phyloP scores from a whole-genome alignment of 306 rosid genomes.

The Cucurbita moschata region DNA sequence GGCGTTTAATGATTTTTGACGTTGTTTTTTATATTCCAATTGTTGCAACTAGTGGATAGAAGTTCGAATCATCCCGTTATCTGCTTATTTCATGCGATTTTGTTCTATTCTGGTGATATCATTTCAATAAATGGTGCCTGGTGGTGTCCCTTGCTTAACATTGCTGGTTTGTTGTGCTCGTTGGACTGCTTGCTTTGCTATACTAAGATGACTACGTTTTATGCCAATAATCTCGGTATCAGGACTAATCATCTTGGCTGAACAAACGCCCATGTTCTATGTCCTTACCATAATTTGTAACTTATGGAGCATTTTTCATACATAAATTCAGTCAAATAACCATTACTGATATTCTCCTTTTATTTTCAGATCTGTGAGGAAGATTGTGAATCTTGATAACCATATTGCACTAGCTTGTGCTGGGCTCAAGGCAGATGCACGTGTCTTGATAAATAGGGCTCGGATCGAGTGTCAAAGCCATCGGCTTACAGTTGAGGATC shows the following conservation, averaged over 20 bases:
- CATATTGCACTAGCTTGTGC: slow-evolving; percentile 89
- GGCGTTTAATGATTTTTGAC: neutral
- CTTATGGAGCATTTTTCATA: neutral
- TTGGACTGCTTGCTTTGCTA: neutral
- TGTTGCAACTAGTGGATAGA: neutral
- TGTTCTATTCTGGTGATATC: neutral
- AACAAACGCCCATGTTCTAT: neutral
- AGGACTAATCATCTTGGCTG: neutral
- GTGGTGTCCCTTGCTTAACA: neutral
- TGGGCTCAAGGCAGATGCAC: slow-evolving; percentile 96
- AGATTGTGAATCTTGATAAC: slow-evolving; percentile 45
- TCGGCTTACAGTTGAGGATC: slow-evolving; percentile 92
- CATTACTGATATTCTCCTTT: neutral
- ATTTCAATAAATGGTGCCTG: neutral
- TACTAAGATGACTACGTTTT: neutral
- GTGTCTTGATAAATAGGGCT: slow-evolving; percentile 78
- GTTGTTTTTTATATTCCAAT: neutral
- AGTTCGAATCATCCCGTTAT: neutral
- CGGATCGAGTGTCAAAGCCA: slow-evolving; percentile 95
- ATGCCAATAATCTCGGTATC: neutral
- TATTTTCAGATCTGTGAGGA: slow-evolving; percentile 37
- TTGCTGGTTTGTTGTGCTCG: neutral
- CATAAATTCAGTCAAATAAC: neutral
- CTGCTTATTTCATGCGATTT: neutral
- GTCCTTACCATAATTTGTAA: neutral